phyloP scores from a whole-genome alignment of 306 rosid species.

The Cucurbita moschata region DNA sequence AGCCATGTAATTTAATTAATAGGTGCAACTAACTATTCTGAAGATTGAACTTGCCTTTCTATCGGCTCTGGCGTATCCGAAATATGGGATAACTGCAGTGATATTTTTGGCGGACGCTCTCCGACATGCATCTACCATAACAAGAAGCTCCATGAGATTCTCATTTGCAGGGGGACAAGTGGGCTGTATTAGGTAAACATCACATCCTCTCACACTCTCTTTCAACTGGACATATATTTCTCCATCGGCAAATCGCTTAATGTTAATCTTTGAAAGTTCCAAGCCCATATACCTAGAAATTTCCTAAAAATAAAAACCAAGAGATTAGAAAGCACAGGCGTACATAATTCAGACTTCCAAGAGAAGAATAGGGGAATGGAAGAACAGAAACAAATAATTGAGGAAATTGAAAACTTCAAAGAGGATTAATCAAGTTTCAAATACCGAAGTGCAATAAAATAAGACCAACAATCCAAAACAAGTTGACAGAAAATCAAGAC shows the following conservation, averaged over 20 bases:
- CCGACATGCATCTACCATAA: constrained; percentile 92
- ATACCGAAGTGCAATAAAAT: background rate
- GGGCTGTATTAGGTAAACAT: constrained; percentile 77
- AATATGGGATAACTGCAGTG: constrained; percentile 90
- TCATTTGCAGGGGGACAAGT: constrained; percentile 94
- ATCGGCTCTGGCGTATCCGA: constrained; percentile 97
- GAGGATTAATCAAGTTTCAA: background rate
- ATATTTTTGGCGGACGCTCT: constrained; percentile 87
- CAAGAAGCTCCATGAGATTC: constrained; percentile 80
- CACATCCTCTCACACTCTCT: constrained; percentile 95
- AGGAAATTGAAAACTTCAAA: background rate
- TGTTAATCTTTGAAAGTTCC: constrained; percentile 69
- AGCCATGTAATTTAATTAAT: background rate
- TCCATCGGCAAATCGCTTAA: constrained; percentile 92
- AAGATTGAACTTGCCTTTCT: constrained; percentile 54
- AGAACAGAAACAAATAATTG: background rate
- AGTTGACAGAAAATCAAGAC: background rate
- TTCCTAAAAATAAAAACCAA: constrained; percentile 31
- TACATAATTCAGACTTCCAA: background rate
- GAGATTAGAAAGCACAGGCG: constrained; percentile 2
- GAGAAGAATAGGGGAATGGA: background rate
- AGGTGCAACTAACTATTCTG: background rate
- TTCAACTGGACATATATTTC: constrained; percentile 85
- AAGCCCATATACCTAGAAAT: constrained; percentile 84
- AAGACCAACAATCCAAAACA: background rate